phyloP scores from a whole-genome alignment of 805 yeast genomes.

The Lipomyces kockii region DNA sequence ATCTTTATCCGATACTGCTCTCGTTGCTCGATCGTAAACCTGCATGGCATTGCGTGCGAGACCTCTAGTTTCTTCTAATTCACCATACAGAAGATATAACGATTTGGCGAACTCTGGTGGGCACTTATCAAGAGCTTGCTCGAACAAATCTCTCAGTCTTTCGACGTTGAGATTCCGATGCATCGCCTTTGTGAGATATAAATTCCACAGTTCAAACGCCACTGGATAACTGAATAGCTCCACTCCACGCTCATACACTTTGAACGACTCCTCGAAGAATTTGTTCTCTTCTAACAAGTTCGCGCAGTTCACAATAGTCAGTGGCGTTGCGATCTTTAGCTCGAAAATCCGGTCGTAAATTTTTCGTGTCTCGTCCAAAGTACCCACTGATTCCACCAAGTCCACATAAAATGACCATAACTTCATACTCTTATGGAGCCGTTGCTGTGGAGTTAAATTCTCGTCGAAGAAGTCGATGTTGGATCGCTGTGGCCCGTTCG shows the following conservation, averaged over 20 bases:
- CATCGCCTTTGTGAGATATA: conserved; percentile 62
- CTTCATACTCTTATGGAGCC: conserved; percentile 62
- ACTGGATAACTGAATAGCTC: conserved; percentile 62
- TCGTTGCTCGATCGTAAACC: conserved; percentile 52
- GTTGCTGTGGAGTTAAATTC: conserved; percentile 57
- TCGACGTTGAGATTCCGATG: conserved; percentile 50
- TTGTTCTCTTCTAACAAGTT: conserved; percentile 57
- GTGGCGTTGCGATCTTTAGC: conserved; percentile 70
- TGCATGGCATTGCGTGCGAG: conserved; percentile 55
- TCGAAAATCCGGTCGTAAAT: conserved; percentile 61
- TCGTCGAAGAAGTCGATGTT: conserved; percentile 49
- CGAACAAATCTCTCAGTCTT: conserved; percentile 73
- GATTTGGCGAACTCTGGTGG: conserved; percentile 56
- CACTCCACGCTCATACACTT: conserved; percentile 72
- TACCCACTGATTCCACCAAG: conserved; percentile 58
- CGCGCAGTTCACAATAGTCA: conserved; percentile 68
- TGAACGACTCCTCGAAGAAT: conserved; percentile 56
- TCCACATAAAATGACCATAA: conserved; percentile 80
- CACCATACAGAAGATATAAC: conserved; percentile 60
- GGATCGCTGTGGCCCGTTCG: conserved; percentile 49
- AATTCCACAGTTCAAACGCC: conserved; percentile 71
- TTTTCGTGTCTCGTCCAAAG: conserved; percentile 46
- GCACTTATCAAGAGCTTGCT: conserved; percentile 61
- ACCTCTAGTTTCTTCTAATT: conserved; percentile 64
- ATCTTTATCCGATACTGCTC: conserved; percentile 42